phyloP scores from a whole-genome alignment of 2,329 filamentous ascomycete genomes.

The Thermoascus crustaceus region DNA sequence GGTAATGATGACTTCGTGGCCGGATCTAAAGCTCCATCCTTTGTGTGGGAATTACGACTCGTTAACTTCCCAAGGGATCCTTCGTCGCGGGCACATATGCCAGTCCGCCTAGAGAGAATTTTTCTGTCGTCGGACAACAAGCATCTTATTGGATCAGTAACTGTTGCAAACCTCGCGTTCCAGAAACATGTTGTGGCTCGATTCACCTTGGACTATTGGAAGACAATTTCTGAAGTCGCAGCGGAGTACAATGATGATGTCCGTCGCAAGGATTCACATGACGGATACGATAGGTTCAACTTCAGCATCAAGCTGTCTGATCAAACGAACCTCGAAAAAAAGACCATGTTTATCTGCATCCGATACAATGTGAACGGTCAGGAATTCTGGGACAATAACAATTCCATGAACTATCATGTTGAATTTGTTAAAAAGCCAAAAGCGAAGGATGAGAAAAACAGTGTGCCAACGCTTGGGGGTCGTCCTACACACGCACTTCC shows the following conservation, averaged over 20 bases:
- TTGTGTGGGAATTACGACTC: constrained; percentile 81
- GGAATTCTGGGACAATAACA: constrained; percentile 96
- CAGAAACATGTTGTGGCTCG: constrained; percentile 82
- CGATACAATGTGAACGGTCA: constrained; percentile 76
- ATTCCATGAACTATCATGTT: constrained; percentile 78
- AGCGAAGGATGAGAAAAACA: constrained; percentile 42
- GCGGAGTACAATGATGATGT: constrained; percentile 83
- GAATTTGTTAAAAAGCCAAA: constrained; percentile 79
- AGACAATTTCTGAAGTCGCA: constrained; percentile 87
- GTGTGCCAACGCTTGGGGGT: constrained; percentile 43
- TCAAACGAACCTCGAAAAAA: constrained; percentile 80
- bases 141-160: constrained; percentile 71
- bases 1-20: constrained; percentile 41
- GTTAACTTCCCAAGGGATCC: constrained; percentile 71
- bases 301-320: constrained; percentile 93
- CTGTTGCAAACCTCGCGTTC: constrained; percentile 82
- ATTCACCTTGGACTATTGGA: constrained; percentile 97
- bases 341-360: constrained; percentile 87
- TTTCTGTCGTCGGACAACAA: constrained; percentile 85
- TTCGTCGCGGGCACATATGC: constrained; percentile 49
- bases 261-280: constrained; percentile 52
- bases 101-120: constrained; percentile 75
- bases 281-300: constrained; percentile 78
- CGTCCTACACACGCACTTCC: constrained; percentile 51
- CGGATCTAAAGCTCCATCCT: constrained; percentile 44